A percentile compares a stretch with the other conserved stretches of the same genome.
Conservation (phyloP, 179 eudicot genomes). For the Carnegiea gigantea region DNA sequence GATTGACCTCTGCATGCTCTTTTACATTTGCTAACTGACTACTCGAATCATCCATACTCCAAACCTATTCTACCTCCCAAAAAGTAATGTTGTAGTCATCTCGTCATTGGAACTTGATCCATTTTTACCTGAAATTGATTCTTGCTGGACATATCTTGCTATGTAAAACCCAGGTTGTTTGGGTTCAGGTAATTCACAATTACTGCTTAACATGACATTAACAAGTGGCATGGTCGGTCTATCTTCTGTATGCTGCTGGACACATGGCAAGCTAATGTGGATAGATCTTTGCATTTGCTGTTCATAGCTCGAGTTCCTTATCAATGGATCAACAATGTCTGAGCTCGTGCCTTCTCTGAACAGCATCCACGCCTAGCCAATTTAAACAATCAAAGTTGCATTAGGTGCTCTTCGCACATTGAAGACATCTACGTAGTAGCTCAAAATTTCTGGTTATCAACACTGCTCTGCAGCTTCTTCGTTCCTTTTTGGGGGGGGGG, state of each 20-base stretch:
- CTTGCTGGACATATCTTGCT: constrained; percentile 12
- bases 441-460: background rate
- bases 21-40: too few species aligned
- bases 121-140: background rate
- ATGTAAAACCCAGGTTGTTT: constrained; percentile 38
- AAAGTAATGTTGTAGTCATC: constrained; percentile 15
- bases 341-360: constrained; percentile 13
- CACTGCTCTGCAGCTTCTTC: background rate
- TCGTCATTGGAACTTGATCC: constrained; percentile 14
- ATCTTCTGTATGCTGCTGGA: constrained; percentile 37
- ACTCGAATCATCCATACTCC: too few species aligned
- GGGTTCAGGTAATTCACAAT: constrained; percentile 30
- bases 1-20: background rate
- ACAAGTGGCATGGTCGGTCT: constrained; percentile 42
- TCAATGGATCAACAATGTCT: constrained; percentile 37
- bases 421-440: background rate
- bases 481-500: too few species aligned
- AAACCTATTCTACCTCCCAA: constrained; percentile 19
- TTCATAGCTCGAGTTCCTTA: constrained; percentile 10
- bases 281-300: constrained; percentile 29
- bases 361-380: constrained; percentile 26
- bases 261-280: constrained; percentile 39
- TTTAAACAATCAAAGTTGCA: background rate
- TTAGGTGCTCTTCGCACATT: background rate
- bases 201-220: constrained; percentile 31